A percentile compares a stretch with the other conserved stretches of the same genome.
Conservation (phyloP, 441 rosid species). For the Adansonia grandidieri region DNA sequence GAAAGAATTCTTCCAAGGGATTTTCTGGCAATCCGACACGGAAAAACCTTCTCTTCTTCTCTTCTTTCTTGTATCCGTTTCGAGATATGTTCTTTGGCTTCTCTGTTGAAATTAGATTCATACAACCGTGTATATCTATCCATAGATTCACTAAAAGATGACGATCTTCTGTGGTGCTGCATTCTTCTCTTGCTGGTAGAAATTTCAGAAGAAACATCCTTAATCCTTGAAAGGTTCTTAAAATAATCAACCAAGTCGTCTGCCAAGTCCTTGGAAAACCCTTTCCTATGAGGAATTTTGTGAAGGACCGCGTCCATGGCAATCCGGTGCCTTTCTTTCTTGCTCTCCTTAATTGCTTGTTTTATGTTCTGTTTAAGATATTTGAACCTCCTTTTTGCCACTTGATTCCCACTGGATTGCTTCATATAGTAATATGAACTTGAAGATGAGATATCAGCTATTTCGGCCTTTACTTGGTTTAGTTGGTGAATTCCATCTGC, state of each 20-base stretch:
- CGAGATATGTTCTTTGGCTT: slow-evolving; percentile 40
- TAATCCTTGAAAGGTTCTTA: slow-evolving; percentile 28
- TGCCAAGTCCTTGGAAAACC: slow-evolving; percentile 57
- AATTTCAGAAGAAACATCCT: slow-evolving; percentile 23
- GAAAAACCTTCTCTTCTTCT: slow-evolving; percentile 41
- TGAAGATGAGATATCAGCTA: slow-evolving; percentile 32
- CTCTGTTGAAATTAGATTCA: slow-evolving; percentile 54
- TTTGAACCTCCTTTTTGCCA: slow-evolving; percentile 60
- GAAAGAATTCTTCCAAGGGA: slow-evolving; percentile 61
- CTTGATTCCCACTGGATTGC: slow-evolving; percentile 44
- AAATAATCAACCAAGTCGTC: slow-evolving; percentile 39
- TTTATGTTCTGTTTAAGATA: slow-evolving; percentile 68
- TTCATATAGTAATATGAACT: slow-evolving; percentile 38
- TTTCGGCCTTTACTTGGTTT: slow-evolving; percentile 37
- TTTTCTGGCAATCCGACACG: slow-evolving; percentile 33
- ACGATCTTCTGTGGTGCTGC: no score
- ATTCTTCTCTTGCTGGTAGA: slow-evolving; percentile 28
- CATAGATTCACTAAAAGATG: slow-evolving; percentile 61
- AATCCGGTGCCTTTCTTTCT: slow-evolving; percentile 67
- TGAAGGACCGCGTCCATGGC: slow-evolving; percentile 82
- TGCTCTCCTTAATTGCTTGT: slow-evolving; percentile 56
- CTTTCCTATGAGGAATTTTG: slow-evolving; percentile 64
- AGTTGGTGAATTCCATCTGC: slow-evolving; percentile 41
- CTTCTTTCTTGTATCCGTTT: slow-evolving; percentile 36
- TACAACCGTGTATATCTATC: slow-evolving; percentile 68